Evolutionary conservation across 176 grass and related monocot species (phyloP), one percentile per base, ranked within the genome.

Genomic region (Zoysia japonica): DNA sequence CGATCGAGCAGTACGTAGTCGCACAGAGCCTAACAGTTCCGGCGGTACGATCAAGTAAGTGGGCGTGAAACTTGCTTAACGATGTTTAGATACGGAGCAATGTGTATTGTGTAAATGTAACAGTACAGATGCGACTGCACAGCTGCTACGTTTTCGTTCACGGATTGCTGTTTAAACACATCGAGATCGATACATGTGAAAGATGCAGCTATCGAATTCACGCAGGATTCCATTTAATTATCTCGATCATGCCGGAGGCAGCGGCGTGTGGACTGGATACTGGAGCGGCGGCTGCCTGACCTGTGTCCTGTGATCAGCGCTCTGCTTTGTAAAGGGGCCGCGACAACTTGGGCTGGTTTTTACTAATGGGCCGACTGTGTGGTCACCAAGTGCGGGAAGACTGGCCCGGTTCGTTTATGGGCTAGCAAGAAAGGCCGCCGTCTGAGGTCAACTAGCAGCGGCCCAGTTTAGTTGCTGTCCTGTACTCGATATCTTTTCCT

Each of bases 1-100:
- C 46, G 28, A 28, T 28, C 28, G 28, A 38, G 64, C 17, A 16
- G 64, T 69, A 36, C 28, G 28, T 28, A 43, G 78, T 61, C 13
- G 5, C 2, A 55, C 54, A 40, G 50, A 67, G 57, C 57, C 47
- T n/a, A 38, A 64, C 11, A 11, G 0, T 74, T 67, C 16, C n/a
- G 61, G 49, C 5, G 67, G 40, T 46, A 75, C 48, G 13, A 17
- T n/a, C 19, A 44, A 2, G n/a, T 57, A 66, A 54, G 54, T 36
- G 48, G 80, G 40, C 61, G 38, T 56, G 50, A 9, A 59, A 19
- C 61, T 45, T 64, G 47, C 2, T 67, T 19, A 5, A 56, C 35
- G 10, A 56, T 45, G 9, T 78, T 78, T 67, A 62, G 43, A 49
- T 68, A 68, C 44, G 44, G n/a, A 28, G 50, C 37, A 67, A 67